A percentile compares a stretch with the other conserved stretches of the same genome.
Conservation (phyloP, 306 rosid species). For the Corylus americana region DNA sequence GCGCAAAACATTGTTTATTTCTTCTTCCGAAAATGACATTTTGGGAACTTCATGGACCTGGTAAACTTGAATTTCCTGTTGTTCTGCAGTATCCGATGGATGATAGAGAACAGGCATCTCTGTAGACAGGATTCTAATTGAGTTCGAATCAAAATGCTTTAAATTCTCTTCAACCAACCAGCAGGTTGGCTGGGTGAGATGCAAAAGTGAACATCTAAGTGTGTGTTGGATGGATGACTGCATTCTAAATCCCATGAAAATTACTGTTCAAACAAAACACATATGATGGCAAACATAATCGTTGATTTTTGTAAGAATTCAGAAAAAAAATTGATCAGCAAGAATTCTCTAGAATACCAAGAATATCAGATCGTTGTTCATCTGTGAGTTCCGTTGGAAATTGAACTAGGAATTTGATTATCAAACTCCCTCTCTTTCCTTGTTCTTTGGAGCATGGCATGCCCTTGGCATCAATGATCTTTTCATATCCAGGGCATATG, state of each 20-base stretch:
- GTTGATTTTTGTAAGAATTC: too few relatives aligned
- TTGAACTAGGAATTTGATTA: conserved; percentile 53
- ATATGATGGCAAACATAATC: background rate
- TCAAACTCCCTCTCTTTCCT: conserved; percentile 64
- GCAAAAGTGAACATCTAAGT: background rate
- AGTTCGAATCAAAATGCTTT: background rate
- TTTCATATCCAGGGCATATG: conserved; percentile 58
- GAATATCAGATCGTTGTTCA: conserved; percentile 56
- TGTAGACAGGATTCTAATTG: background rate
- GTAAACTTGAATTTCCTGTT: background rate
- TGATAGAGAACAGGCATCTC: background rate
- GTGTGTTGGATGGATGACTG: background rate
- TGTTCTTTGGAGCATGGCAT: conserved; percentile 54
- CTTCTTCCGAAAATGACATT: background rate
- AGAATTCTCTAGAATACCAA: conserved; percentile 47
- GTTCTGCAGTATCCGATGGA: too few relatives aligned
- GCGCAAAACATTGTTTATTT: background rate
- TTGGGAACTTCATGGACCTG: background rate
- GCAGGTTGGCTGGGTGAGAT: background rate
- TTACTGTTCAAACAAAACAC: background rate
- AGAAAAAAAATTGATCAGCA: conserved; percentile 5
- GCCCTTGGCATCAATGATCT: conserved; percentile 58
- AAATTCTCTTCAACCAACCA: background rate
- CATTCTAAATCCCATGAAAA: background rate
- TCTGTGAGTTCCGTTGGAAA: conserved; percentile 62